Conservation (phyloP, 2,329 filamentous ascomycete genomes). For the Trichoderma breve region DNA sequence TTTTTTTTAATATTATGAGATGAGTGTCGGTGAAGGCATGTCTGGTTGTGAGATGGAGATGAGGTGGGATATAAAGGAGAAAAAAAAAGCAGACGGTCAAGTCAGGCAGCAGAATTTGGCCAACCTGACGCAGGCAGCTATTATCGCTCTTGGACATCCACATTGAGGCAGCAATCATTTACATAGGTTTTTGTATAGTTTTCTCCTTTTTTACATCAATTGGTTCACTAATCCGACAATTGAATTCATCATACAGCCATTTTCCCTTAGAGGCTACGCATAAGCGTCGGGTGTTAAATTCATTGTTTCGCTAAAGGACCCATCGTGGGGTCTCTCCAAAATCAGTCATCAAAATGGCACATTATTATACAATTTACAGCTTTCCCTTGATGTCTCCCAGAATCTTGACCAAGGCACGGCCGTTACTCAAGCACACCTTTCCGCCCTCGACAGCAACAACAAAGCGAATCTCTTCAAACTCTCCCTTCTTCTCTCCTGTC, state of each 20-base stretch:
- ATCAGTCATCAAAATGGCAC: constrained; percentile 1
- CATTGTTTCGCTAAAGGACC: background rate
- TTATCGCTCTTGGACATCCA: background rate
- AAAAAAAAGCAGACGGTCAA: background rate
- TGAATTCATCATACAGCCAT: background rate
- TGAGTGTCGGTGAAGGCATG: background rate
- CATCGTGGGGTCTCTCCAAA: background rate
- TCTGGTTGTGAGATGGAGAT: background rate
- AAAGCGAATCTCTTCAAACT: constrained; percentile 81
- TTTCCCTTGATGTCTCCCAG: constrained; percentile 58
- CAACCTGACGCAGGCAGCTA: background rate
- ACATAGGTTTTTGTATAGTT: background rate
- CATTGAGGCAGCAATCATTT: background rate
- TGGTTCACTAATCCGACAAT: background rate
- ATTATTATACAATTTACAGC: constrained; percentile 45
- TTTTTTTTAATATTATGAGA: background rate
- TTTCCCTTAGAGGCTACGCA: background rate
- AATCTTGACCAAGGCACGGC: constrained; percentile 72
- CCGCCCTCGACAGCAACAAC: constrained; percentile 73
- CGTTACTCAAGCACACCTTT: constrained; percentile 85
- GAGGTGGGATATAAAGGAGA: background rate
- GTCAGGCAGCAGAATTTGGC: constrained; percentile 26
- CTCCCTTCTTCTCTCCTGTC: constrained; percentile 62
- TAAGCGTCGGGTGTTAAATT: background rate
- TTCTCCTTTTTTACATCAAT: background rate